Evolutionary conservation across 345 rosid genomes (phyloP).

Genomic region (Gossypium anomalum): DNA sequence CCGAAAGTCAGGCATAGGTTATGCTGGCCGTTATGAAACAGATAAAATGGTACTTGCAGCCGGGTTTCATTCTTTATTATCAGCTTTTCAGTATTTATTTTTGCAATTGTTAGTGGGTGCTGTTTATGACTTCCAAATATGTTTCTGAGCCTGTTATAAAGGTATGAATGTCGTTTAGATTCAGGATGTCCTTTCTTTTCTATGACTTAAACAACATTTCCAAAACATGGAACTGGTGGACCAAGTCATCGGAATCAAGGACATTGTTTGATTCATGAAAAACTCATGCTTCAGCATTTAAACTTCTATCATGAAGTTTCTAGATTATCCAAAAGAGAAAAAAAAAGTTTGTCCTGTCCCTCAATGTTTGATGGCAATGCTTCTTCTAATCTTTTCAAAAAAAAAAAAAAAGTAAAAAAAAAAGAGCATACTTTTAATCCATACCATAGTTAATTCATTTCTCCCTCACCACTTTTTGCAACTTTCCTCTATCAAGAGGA

Average conservation of each 20-base stretch:
- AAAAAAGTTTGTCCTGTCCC: neutral
- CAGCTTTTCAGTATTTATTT: neutral
- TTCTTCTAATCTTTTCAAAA: neutral
- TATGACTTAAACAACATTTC: constrained; percentile 1
- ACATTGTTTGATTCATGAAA: neutral
- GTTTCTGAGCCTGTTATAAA: neutral
- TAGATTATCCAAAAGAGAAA: neutral
- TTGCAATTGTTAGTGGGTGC: neutral
- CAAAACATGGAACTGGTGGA: neutral
- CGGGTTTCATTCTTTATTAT: constrained; percentile 8
- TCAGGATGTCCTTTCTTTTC: neutral
- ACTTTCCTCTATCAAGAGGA: neutral
- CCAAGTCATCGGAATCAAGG: neutral
- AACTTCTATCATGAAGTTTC: neutral
- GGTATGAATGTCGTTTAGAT: neutral
- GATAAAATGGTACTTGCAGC: constrained; percentile 67
- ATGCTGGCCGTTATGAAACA: constrained; percentile 84
- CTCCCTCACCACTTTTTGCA: neutral
- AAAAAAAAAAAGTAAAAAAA: no score
- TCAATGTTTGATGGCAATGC: neutral
- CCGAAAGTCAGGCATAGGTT: constrained; percentile 89
- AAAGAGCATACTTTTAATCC: neutral
- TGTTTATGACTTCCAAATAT: neutral
- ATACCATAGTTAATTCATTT: neutral
- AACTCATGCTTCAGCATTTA: neutral